phyloP scores from a whole-genome alignment of 2,329 filamentous ascomycete genomes.

The Sporothrix pallida region DNA sequence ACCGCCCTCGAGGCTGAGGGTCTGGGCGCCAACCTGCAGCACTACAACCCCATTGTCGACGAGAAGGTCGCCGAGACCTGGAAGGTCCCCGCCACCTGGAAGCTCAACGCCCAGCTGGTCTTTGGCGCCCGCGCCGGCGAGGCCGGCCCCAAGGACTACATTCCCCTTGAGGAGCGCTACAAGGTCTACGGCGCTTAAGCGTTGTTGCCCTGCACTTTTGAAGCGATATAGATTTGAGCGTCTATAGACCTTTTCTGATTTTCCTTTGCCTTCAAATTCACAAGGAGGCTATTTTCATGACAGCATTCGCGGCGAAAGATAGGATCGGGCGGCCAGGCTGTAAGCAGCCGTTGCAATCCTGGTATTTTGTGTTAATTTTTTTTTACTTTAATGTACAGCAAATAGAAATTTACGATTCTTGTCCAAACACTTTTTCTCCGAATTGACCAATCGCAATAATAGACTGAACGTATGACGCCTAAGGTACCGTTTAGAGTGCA shows the following conservation, averaged over 20 bases:
- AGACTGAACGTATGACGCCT: neutral
- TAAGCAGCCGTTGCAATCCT: neutral
- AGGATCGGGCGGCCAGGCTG: neutral
- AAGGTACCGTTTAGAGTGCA: neutral
- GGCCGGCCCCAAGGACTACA: constrained; percentile 67
- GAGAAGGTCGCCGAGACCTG: constrained; percentile 71
- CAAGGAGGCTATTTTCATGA: neutral
- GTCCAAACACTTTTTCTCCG: neutral
- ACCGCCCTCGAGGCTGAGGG: constrained; percentile 82
- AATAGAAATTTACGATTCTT: constrained; percentile 1
- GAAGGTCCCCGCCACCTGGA: constrained; percentile 74
- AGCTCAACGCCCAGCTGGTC: constrained; percentile 81
- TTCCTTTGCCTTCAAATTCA: neutral
- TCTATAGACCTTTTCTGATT: constrained; percentile 8
- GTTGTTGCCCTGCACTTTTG: neutral
- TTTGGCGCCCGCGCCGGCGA: constrained; percentile 70
- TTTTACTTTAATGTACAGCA: neutral
- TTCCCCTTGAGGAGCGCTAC: constrained; percentile 68
- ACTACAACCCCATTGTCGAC: constrained; percentile 90
- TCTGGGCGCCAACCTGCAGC: constrained; percentile 86
- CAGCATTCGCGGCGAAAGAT: constrained; percentile 13
- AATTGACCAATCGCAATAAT: neutral
- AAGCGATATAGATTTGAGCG: constrained; percentile 14
- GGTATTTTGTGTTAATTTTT: neutral
- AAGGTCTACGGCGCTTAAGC: constrained; percentile 66